Percentiles rank a stretch among this genome's conserved stretches.
Conservation (phyloP, 225 moss, liverwort and hornwort species). For the Ulota crispa region DNA sequence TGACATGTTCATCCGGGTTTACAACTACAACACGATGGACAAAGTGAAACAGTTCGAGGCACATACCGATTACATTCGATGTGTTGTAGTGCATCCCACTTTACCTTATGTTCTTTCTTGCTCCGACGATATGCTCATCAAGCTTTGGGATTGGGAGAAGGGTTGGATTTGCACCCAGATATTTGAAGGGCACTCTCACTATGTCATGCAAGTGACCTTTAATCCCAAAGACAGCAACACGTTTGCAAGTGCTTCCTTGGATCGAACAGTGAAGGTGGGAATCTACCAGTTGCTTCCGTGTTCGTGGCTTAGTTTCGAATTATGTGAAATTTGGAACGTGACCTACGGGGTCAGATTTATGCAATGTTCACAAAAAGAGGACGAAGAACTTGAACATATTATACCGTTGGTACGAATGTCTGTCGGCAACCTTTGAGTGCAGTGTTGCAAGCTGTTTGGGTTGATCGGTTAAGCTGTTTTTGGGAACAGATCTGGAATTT, state of each 20-base stretch:
- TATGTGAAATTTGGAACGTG: not conserved
- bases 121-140: constrained; percentile 99
- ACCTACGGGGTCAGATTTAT: not conserved
- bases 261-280: constrained; percentile 92
- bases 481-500: constrained; percentile 89
- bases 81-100: constrained; percentile 93
- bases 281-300: not conserved
- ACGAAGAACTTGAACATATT: not conserved
- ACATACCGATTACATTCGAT: constrained; percentile 95
- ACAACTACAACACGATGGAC: constrained; percentile 99
- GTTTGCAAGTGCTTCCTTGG: constrained; percentile 95
- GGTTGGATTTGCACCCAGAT: constrained; percentile 96
- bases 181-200: constrained; percentile 98
- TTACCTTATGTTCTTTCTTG: constrained; percentile 95
- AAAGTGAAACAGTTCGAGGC: constrained; percentile 98
- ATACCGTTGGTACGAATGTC: not conserved
- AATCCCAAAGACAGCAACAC: constrained; percentile 99
- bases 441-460: not conserved
- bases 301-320: not conserved
- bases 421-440: not conserved
- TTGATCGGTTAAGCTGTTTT: constrained; percentile 6
- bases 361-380: not conserved
- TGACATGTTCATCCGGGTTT: constrained; percentile 95
- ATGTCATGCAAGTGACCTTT: constrained; percentile 99
- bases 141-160: constrained; percentile 99